phyloP scores from a whole-genome alignment of 2,329 filamentous ascomycete species.

The Beauveria bassiana region DNA sequence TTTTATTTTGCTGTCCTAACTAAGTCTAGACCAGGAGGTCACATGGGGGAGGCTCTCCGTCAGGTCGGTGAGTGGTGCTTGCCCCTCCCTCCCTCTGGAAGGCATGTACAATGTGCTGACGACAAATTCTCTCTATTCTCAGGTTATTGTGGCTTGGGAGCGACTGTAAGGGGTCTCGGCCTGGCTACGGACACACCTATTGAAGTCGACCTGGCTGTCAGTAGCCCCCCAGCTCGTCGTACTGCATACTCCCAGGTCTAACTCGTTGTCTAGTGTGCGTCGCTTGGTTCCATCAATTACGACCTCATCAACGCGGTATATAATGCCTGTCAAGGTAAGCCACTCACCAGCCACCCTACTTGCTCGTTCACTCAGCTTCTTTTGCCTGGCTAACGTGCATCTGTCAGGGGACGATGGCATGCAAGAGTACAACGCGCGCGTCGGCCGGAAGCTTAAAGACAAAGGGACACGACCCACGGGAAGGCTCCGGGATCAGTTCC shows the following conservation, averaged over 20 bases:
- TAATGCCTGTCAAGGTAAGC: constrained; percentile 45
- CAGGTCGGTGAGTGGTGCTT: constrained; percentile 22
- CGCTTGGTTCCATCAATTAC: constrained; percentile 67
- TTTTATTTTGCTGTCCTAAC: constrained; percentile 13
- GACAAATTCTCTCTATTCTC: constrained; percentile 14
- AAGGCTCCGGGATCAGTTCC: constrained; percentile 43
- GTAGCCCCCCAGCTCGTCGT: constrained; percentile 19
- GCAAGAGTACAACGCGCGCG: constrained; percentile 36
- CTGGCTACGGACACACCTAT: constrained; percentile 47
- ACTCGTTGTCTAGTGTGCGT: constrained; percentile 53
- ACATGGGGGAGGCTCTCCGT: constrained; percentile 22
- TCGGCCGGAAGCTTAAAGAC: constrained; percentile 20
- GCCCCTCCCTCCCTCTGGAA: not conserved
- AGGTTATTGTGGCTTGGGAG: constrained; percentile 70
- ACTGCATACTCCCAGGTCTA: not conserved
- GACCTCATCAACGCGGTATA: constrained; percentile 55
- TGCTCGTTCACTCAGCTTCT: constrained; percentile 2
- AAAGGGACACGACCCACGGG: constrained; percentile 18
- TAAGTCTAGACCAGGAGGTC: constrained; percentile 27
- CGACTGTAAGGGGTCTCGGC: constrained; percentile 56
- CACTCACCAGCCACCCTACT: constrained; percentile 10
- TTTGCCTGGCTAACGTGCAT: not conserved
- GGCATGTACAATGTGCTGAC: not conserved
- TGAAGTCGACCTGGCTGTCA: constrained; percentile 65
- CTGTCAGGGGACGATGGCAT: constrained; percentile 30